Evolutionary conservation across 2,329 filamentous ascomycete genomes (phyloP).

Genomic region (Alternaria triticina): DNA sequence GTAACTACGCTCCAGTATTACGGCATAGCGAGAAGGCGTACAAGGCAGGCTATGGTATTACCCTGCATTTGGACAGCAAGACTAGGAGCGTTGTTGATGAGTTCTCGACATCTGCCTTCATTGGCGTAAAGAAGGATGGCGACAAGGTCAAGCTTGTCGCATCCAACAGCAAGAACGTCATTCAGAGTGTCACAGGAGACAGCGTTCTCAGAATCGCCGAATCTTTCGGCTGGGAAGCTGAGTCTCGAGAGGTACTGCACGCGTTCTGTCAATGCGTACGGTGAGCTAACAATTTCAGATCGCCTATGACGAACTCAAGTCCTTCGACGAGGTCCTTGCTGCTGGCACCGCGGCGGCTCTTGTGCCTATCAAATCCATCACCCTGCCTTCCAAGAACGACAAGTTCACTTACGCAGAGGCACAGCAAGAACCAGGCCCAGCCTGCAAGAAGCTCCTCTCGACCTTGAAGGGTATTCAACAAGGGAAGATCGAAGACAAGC

Average conservation of each 20-base stretch:
- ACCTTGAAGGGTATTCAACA: constrained; percentile 86
- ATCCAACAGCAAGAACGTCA: constrained; percentile 87
- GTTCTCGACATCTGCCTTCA: constrained; percentile 93
- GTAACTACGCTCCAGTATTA: constrained; percentile 93
- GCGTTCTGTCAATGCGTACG: background rate
- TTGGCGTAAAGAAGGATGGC: constrained; percentile 72
- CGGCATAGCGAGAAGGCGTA: constrained; percentile 84
- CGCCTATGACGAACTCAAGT: constrained; percentile 66
- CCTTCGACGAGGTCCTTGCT: constrained; percentile 82
- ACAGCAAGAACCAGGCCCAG: constrained; percentile 73
- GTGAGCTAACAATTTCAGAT: constrained; percentile 56
- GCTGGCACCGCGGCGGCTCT: constrained; percentile 90
- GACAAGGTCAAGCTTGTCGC: constrained; percentile 75
- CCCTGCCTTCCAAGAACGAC: constrained; percentile 65
- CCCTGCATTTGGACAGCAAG: constrained; percentile 87
- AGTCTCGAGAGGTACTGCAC: constrained; percentile 69
- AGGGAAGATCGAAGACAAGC: constrained; percentile 77
- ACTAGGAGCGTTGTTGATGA: constrained; percentile 88
- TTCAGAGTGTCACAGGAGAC: constrained; percentile 83
- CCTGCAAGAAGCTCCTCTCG: constrained; percentile 73
- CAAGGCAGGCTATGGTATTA: constrained; percentile 86
- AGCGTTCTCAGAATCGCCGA: constrained; percentile 77
- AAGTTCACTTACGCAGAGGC: constrained; percentile 63
- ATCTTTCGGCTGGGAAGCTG: constrained; percentile 83
- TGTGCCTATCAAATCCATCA: constrained; percentile 91